Conservation (phyloP, 1,284 basidiomycete species). For the Trametes versicolor region DNA sequence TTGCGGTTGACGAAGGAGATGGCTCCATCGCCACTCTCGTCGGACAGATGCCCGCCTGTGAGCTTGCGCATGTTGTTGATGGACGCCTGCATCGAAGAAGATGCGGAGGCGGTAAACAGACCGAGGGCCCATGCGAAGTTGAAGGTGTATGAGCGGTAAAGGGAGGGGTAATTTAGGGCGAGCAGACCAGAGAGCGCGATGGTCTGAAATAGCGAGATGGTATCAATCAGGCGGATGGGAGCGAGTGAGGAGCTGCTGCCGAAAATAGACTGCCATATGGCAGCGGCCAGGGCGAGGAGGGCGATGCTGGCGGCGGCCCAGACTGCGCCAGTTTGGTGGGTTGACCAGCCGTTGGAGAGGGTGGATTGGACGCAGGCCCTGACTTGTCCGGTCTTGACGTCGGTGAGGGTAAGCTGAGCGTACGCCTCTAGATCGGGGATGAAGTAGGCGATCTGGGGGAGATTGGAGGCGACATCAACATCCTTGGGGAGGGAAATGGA, state of each 20-base stretch:
- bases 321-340: conserved; percentile 76
- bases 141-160: conserved; percentile 81
- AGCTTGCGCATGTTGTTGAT: conserved; percentile 85
- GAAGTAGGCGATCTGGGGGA: conserved; percentile 86
- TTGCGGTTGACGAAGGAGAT: conserved; percentile 82
- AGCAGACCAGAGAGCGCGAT: conserved; percentile 79
- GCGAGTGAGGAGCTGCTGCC: conserved; percentile 54
- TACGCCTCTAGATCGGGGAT: conserved; percentile 95
- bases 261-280: conserved; percentile 70
- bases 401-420: conserved; percentile 81
- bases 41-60: conserved; percentile 82
- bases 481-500: conserved; percentile 76
- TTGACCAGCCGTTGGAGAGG: conserved; percentile 90
- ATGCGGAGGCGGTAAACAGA: conserved; percentile 70
- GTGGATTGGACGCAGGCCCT: conserved; percentile 94
- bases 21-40: conserved; percentile 64
- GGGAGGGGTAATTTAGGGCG: conserved; percentile 87
- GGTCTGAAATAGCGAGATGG: conserved; percentile 84
- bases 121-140: conserved; percentile 94
- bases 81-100: conserved; percentile 73
- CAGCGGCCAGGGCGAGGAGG: conserved; percentile 73
- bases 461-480: conserved; percentile 59
- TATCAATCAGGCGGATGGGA: conserved; percentile 78
- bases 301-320: conserved; percentile 83
- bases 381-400: conserved; percentile 72